Percentiles rank a stretch among this genome's conserved stretches.
Evolutionary conservation across 1,284 basidiomycete species (phyloP).

Genomic region (Naganishia sp.): DNA sequence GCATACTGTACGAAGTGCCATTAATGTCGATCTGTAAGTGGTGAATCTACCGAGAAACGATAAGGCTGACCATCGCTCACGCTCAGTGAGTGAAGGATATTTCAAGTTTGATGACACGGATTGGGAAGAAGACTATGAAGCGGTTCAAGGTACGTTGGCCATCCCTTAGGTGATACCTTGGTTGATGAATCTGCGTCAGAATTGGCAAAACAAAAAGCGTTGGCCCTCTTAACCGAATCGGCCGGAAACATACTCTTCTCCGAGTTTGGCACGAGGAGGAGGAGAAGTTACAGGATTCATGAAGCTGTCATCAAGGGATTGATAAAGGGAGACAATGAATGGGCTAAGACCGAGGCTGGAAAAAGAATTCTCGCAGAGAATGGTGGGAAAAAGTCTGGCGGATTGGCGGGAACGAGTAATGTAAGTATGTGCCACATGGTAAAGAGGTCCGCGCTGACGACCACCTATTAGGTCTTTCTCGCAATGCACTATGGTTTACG

Average conservation of each 20-base stretch:
- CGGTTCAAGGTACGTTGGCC: slow-evolving; percentile 62
- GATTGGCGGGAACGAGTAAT: slow-evolving; percentile 82
- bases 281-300: slow-evolving; percentile 78
- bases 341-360: slow-evolving; percentile 42
- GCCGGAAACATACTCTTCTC: slow-evolving; percentile 71
- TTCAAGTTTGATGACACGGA: slow-evolving; percentile 67
- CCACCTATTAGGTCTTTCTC: slow-evolving; percentile 65
- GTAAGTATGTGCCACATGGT: slow-evolving; percentile 53
- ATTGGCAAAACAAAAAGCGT: slow-evolving; percentile 70
- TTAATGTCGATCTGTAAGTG: slow-evolving; percentile 83
- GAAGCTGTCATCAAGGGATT: slow-evolving; percentile 74
- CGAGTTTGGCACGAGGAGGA: slow-evolving; percentile 89
- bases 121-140: slow-evolving; percentile 71
- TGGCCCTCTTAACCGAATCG: slow-evolving; percentile 60
- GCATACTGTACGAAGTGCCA: slow-evolving; percentile 95
- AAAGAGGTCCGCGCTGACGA: not conserved
- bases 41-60: slow-evolving; percentile 59
- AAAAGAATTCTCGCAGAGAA: slow-evolving; percentile 25
- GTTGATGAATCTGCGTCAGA: slow-evolving; percentile 48
- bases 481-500: slow-evolving; percentile 70
- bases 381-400: slow-evolving; percentile 55
- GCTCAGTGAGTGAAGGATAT: slow-evolving; percentile 55
- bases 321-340: slow-evolving; percentile 61
- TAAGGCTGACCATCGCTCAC: not conserved
- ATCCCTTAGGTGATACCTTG: not conserved